These are phyloP conservation scores for Neoboletus brunneissimus DNA, from an alignment of 768 basidiomycete genomes.

Conservation along the genomic window DNA sequence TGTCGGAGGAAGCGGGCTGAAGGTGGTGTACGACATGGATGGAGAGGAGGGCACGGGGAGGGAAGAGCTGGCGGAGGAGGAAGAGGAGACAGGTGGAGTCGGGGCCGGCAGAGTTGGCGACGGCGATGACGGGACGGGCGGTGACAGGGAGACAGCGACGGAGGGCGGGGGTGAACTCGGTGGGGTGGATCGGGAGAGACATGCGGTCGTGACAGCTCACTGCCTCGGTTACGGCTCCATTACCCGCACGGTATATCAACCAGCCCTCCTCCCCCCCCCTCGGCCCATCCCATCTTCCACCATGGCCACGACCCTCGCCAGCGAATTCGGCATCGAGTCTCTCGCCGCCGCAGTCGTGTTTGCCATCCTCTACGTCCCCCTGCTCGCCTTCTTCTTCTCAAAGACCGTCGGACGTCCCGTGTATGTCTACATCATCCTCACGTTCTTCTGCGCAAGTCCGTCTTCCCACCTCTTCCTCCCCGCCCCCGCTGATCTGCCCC, in stretches of 20 bases:
- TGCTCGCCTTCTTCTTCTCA: slow-evolving; percentile 15
- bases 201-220: neutral
- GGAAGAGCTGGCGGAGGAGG: slow-evolving; percentile 47
- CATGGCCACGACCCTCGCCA: slow-evolving; percentile 19
- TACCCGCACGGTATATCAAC: neutral
- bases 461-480: neutral
- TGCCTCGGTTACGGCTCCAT: neutral
- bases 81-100: slow-evolving; percentile 80
- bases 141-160: slow-evolving; percentile 10
- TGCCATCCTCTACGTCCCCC: slow-evolving; percentile 20
- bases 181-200: slow-evolving; percentile 36
- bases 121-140: slow-evolving; percentile 32
- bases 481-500: neutral
- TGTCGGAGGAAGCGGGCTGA: slow-evolving; percentile 52
- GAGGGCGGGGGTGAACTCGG: slow-evolving; percentile 52
- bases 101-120: slow-evolving; percentile 80
- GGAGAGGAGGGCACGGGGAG: slow-evolving; percentile 44
- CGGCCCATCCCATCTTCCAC: neutral
- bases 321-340: slow-evolving; percentile 19
- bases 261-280: too few species aligned
- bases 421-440: slow-evolving; percentile 22
- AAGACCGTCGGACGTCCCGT: slow-evolving; percentile 15
- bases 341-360: slow-evolving; percentile 29
- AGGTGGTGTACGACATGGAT: slow-evolving; percentile 70
- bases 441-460: slow-evolving; percentile 30